Evolutionary conservation across 163 green algal genomes (phyloP), one percentile per base, ranked within the genome.

Genomic region (Scenedesmus sp.): DNA sequence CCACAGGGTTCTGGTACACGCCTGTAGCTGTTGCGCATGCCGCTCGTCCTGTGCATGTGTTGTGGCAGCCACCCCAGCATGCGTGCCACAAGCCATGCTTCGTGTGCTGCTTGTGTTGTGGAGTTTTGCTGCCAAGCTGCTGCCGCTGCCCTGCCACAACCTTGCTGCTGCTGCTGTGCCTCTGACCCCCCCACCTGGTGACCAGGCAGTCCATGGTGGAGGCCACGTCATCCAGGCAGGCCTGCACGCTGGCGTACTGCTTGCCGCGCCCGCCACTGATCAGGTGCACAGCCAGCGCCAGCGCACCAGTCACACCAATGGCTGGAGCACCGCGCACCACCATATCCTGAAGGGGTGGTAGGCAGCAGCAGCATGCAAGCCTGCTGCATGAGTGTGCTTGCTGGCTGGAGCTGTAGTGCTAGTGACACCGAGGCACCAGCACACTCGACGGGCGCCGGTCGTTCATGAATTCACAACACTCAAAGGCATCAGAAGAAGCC

Each of bases 271-370:
- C 92, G 66, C 90, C 82, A 54, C 16, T 90, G 1, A 93, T 86
- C 34, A 99, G 94, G 56, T 99, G 96, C 7, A 95, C 96, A 20
- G 97, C 97, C 34, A 99, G 91, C 0, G 95, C 92, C 6, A 99
- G 94, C 1, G 97, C 98, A 18, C 96, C 98, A 13, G 98, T 96
- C 59, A 99, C 97, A 67, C 97, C 98, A 56, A 99, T 99, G 0
- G 98, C 98, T 0, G 98, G 98, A 13, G 98, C 98, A 4, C 98
- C 98, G 18, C 98, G 96, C 55, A 99, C 98, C 0, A 97, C 97
- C 98, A 99, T 99, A 82, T 99, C 97, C 74, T 91, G 55, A 52
- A 18, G 7, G 55, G 13, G 82, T 66, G 16, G 5, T 12, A 0
- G 82, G 46, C n/a, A 34, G 81, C 81, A 67, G 82, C 82, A 52